These are phyloP conservation scores for Gracilaria caudata DNA, from an alignment of 23 red algal species.

Conservation along the genomic window DNA sequence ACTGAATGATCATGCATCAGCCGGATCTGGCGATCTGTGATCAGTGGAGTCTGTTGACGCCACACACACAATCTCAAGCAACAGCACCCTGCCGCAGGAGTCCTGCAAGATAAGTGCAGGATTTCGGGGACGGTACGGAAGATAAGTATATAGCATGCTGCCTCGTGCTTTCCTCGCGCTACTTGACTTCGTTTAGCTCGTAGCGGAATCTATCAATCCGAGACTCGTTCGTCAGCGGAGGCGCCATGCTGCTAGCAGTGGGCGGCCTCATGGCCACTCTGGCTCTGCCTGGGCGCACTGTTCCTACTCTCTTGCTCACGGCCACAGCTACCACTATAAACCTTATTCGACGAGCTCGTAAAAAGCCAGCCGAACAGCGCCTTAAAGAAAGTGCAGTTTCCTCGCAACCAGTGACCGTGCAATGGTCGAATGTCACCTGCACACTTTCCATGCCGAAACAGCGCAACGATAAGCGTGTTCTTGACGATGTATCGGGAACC, in stretches of 20 bases:
- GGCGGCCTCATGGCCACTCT: slow-evolving; percentile 64
- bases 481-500: slow-evolving; percentile 58
- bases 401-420: neutral
- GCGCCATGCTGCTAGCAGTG: slow-evolving; percentile 48
- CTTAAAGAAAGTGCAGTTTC: neutral
- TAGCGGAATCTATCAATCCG: neutral
- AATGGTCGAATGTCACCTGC: slow-evolving; percentile 47
- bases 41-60: too few species aligned
- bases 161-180: too few species aligned
- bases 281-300: slow-evolving; percentile 30
- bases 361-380: neutral
- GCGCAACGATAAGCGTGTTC: slow-evolving; percentile 13
- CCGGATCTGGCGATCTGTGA: too few species aligned
- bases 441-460: neutral
- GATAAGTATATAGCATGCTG: too few species aligned
- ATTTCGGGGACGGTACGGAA: too few species aligned
- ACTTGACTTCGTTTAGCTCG: neutral
- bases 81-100: neutral
- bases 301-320: slow-evolving; percentile 36
- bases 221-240: neutral
- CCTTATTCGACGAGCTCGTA: slow-evolving; percentile 1
- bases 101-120: neutral
- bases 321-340: slow-evolving; percentile 23
- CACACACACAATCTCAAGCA: too few species aligned
- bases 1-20: too few species aligned